Evolutionary conservation across 1,284 basidiomycete species (phyloP).

Genomic region (Cutaneotrichosporon sp.): DNA sequence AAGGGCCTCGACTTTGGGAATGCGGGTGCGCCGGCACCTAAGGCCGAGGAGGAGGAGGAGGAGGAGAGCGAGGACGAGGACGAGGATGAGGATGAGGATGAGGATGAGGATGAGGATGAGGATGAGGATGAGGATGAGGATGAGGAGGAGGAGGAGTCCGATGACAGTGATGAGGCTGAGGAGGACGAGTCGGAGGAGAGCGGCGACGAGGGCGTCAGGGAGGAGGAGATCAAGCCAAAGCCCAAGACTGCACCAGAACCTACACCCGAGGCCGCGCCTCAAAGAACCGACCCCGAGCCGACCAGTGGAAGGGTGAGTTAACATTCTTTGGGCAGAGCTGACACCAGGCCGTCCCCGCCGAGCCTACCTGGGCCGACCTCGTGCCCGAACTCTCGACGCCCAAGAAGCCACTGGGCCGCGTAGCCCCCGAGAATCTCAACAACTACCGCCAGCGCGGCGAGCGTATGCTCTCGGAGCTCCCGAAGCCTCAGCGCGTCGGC

Average conservation of each 20-base stretch:
- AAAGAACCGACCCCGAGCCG: slow-evolving; percentile 38
- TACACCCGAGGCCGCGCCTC: slow-evolving; percentile 15
- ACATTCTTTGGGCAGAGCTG: neutral
- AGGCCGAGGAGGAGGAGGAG: slow-evolving; percentile 35
- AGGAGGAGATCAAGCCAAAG: slow-evolving; percentile 32
- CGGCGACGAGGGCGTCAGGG: slow-evolving; percentile 32
- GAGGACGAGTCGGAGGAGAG: slow-evolving; percentile 25
- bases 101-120: slow-evolving; percentile 46
- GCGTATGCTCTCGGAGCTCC: slow-evolving; percentile 37
- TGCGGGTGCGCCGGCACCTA: slow-evolving; percentile 28
- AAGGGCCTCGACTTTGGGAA: slow-evolving; percentile 58
- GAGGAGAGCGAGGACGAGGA: slow-evolving; percentile 32
- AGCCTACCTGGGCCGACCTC: slow-evolving; percentile 38
- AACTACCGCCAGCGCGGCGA: slow-evolving; percentile 36
- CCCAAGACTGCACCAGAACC: slow-evolving; percentile 4
- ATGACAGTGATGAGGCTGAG: slow-evolving; percentile 38
- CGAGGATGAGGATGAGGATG: slow-evolving; percentile 40
- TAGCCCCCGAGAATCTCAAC: slow-evolving; percentile 29
- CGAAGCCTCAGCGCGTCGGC: slow-evolving; percentile 38
- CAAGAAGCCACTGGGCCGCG: slow-evolving; percentile 25
- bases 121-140: no score
- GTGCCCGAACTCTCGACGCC: slow-evolving; percentile 34
- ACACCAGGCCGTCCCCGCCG: slow-evolving; percentile 36
- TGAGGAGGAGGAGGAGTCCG: slow-evolving; percentile 40
- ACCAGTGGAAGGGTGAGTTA: slow-evolving; percentile 35